Evolutionary conservation across 192 early-diverging fungal genomes (phyloP), one percentile per base, ranked within the genome.

Genomic region (Mortierella hygrophila): DNA sequence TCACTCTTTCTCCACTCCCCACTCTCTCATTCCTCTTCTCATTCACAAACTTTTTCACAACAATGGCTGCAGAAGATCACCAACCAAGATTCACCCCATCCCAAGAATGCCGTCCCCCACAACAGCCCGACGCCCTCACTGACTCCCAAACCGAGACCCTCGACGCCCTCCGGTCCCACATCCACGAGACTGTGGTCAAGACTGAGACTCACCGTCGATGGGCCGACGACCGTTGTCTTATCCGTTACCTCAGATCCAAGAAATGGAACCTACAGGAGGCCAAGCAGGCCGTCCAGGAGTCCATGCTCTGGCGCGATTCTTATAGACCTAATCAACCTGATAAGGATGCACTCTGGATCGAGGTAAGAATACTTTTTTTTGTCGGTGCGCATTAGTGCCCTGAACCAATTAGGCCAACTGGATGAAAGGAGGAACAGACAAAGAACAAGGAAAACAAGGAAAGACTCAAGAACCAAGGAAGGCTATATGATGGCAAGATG

Each of bases 241-340:
- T 93, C 52, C 90, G 96, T 32, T 96, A 96, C 75, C 82, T 96
- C 74, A 89, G 93, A 20, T 93, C 94, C 10, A 90, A 91, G 70
- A 96, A 96, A 82, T 96, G 95, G 91, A 89, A 94, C 75, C 81
- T 94, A 32, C 81, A 88, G n/a, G 90, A 92, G 47, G 90, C 95
- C 57, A 91, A 92, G 72, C 88, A 80, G 44, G 93, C 95, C 68
- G 82, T 98, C 35, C 91, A 93, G 82, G 93, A 92, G 69, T 95
- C 95, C 26, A 88, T 98, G 40, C 88, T 90, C 76, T 98, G 97
- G 97, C 92, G 96, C 72, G 88, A 94, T 63, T 88, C 91, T 4
- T 95, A 93, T 76, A 85, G 92, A 32, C 97, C 97, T 29, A 89
- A 93, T 60, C 78, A 90, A 1, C 93, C 97, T 72, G 91, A 93